A percentile compares a stretch with the other conserved stretches of the same genome.
Conservation (phyloP, 257 asterid genomes). For the Voacanga thouarsii region DNA sequence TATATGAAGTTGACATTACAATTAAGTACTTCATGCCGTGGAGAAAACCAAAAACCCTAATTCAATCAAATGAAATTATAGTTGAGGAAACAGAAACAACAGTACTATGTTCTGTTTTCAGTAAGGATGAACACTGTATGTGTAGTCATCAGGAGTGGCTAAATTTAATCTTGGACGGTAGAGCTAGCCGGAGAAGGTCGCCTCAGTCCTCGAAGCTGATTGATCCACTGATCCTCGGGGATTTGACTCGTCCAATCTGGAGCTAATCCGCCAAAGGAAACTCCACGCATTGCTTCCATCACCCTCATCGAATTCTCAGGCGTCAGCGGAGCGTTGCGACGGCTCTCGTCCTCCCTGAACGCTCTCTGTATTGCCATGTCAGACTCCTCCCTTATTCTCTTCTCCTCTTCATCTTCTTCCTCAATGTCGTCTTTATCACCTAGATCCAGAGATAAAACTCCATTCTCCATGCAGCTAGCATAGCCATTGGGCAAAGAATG, state of each 20-base stretch:
- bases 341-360: conserved; percentile 68
- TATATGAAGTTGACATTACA: not conserved
- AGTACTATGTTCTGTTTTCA: not conserved
- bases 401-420: conserved; percentile 30
- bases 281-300: conserved; percentile 72
- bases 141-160: too few relatives aligned
- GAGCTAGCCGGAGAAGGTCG: conserved; percentile 30
- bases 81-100: not conserved
- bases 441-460: conserved; percentile 55
- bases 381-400: conserved; percentile 34
- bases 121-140: not conserved
- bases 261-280: conserved; percentile 58
- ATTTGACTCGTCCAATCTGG: conserved; percentile 76
- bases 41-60: not conserved
- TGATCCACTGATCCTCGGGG: conserved; percentile 72
- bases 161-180: not conserved
- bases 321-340: conserved; percentile 72
- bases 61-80: not conserved
- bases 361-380: conserved; percentile 60
- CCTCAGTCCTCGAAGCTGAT: conserved; percentile 43
- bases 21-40: too few relatives aligned
- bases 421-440: conserved; percentile 31
- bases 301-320: conserved; percentile 67
- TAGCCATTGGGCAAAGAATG: conserved; percentile 52
- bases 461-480: conserved; percentile 38